These are phyloP conservation scores for Scorias spongiosa DNA, from an alignment of 2,329 filamentous ascomycete genomes.

Conservation along the genomic window DNA sequence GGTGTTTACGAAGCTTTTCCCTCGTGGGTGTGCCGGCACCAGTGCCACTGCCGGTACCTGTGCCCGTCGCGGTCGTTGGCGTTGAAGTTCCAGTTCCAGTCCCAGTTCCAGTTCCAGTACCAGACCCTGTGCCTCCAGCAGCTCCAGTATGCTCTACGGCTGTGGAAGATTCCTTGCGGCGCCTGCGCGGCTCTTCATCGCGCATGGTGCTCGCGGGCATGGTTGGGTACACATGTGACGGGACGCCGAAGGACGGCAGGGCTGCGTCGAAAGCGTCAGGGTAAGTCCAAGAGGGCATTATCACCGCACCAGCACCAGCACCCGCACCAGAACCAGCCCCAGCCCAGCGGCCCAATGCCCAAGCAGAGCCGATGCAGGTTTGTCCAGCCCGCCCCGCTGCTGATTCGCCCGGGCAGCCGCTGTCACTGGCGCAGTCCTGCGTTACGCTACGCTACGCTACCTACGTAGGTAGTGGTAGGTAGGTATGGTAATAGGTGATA, in stretches of 20 bases:
- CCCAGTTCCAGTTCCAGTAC: too few species aligned
- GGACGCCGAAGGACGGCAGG: slow-evolving; percentile 4
- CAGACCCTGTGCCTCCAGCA: too few species aligned
- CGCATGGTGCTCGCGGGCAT: slow-evolving; percentile 7
- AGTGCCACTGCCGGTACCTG: too few species aligned
- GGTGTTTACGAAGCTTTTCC: not conserved
- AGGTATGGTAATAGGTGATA: too few species aligned
- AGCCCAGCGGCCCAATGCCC: not conserved
- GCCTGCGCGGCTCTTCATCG: slow-evolving; percentile 15
- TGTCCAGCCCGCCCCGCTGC: not conserved
- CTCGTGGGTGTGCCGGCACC: not conserved
- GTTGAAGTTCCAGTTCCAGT: too few species aligned
- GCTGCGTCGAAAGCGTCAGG: slow-evolving; percentile 7
- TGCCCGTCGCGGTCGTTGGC: not conserved
- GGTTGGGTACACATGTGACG: slow-evolving; percentile 3
- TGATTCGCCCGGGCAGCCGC: not conserved
- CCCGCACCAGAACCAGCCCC: too few species aligned
- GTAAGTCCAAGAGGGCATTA: slow-evolving; percentile 6
- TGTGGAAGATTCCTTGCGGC: slow-evolving; percentile 11
- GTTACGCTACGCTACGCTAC: not conserved
- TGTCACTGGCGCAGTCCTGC: not conserved
- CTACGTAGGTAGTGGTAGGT: too few species aligned
- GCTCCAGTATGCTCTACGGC: too few species aligned
- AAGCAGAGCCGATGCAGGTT: not conserved
- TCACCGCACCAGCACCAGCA: too few species aligned